Evolutionary conservation across 169 alveolate genomes (phyloP), one percentile per base, ranked within the genome.

Genomic region (Cryptosporidium bovis): DNA sequence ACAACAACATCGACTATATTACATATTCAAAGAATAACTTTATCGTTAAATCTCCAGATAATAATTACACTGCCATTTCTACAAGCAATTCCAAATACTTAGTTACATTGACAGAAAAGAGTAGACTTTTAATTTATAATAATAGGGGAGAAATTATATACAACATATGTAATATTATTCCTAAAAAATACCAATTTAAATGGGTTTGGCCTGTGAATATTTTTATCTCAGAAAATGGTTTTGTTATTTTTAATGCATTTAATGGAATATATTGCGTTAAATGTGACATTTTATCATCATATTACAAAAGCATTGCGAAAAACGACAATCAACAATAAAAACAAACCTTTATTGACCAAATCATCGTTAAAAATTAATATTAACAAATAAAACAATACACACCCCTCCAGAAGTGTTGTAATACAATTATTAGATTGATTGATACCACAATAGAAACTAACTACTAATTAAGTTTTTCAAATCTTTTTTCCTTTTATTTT

Each of bases 171-270:
- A 56, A 46, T 44, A 36, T 34, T 27, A 62, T 62, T 24, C 87
- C 87, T 16, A 31, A 62, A 40, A 77, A 60, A 48, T 62, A 10
- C 64, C 40, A 62, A 27, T 40, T 58, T 77, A 56, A 50, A 27
- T 77, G 87, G 87, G 87, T 77, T 60, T 77, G 87, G 87, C 87
- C 87, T 40, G 51, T 18, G 51, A 55, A 77, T 48, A 40, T 77
- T 40, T 40, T 60, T 13, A 34, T 77, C 7, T 36, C 27, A 20
- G 46, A 44, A 8, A 77, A 48, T 31, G 87, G 87, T 15, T 40
- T 10, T 36, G 29, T 77, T 13, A 1, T 77, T 1, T 60, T 77
- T n/a, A 56, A 68, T 34, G 64, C 77, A 18, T 56, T 36, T 15
- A 60, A 62, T 46, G 69, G 71, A 3, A 3, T 62, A 12, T 77